These are phyloP conservation scores for Fusarium luffae DNA, from an alignment of 2,329 filamentous ascomycete species.

Conservation along the genomic window DNA sequence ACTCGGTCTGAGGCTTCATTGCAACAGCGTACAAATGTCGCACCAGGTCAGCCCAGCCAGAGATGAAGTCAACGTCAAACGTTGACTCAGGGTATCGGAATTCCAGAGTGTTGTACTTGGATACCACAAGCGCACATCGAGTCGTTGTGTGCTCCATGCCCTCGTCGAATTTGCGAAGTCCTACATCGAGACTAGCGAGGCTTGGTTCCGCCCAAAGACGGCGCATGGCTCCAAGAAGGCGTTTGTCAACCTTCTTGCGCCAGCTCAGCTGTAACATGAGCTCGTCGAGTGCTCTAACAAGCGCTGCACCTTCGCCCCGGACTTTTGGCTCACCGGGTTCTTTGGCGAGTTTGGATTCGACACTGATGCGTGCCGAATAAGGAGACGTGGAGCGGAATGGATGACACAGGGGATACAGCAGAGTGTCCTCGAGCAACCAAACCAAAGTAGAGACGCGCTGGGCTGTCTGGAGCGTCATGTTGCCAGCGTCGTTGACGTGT, in stretches of 20 bases:
- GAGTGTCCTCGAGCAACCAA: slow-evolving; percentile 37
- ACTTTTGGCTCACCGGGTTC: slow-evolving; percentile 3
- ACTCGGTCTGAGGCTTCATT: slow-evolving; percentile 25
- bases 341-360: slow-evolving; percentile 32
- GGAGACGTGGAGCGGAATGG: slow-evolving; percentile 36
- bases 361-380: slow-evolving; percentile 32
- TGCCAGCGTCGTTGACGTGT: slow-evolving; percentile 39
- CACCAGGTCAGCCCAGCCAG: slow-evolving; percentile 41
- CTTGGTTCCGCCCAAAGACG: slow-evolving; percentile 31
- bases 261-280: slow-evolving; percentile 10
- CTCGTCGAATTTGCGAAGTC: slow-evolving; percentile 40
- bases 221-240: slow-evolving; percentile 24
- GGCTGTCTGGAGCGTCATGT: slow-evolving; percentile 33
- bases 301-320: slow-evolving; percentile 16
- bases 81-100: slow-evolving; percentile 46
- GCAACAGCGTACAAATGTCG: slow-evolving; percentile 41
- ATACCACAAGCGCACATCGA: slow-evolving; percentile 42
- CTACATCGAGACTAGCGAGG: slow-evolving; percentile 16
- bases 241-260: slow-evolving; percentile 21
- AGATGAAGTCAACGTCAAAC: slow-evolving; percentile 43
- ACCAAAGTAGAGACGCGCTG: slow-evolving; percentile 37
- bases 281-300: slow-evolving; percentile 6
- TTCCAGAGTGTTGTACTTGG: slow-evolving; percentile 42
- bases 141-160: slow-evolving; percentile 39
- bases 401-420: slow-evolving; percentile 42